Evolutionary conservation across 345 rosid genomes (phyloP), one percentile per base, ranked within the genome.

Genomic region (Citrus reticulata): DNA sequence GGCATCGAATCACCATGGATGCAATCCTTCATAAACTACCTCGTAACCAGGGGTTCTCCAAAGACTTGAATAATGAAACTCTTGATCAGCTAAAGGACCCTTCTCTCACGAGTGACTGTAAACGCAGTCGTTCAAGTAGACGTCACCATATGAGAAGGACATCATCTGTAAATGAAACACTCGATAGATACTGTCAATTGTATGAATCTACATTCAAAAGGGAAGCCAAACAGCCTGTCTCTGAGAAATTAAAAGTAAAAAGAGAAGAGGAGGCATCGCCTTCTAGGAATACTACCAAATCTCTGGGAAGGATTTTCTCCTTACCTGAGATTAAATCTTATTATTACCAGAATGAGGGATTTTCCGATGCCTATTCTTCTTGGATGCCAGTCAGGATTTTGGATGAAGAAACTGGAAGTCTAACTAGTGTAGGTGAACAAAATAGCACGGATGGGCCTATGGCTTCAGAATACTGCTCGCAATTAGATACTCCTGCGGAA

Each of bases 21-120:
- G 98, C 91, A 22, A 82, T 93, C 42, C 89, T 93, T 64, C 91
- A 93, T 85, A 92, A 90, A 85, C 84, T 95, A 8, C 99, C 99
- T 49, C 89, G 78, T 0, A 86, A 83, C n/a, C 74, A 88, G 4
- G 84, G 82, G 9, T 85, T 90, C 63, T 88, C 92, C 14, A 85
- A 82, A 80, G 92, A 92, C 81, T 76, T 88, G 84, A 89, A 84
- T 65, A 73, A 76, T 27, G 84, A 91, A 40, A 70, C 80, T 75
- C 54, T 85, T 14, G 73, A 83, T 29, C 74, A 86, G 60, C 74
- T 83, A 42, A 90, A 82, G 78, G 84, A 81, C 27, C 76, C 30
- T 13, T 54, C 67, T 27, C 54, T 2, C 54, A 34, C 39, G 35
- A 80, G 65, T 75, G 83, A 72, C 65, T 51, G 66, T 7, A 75